Percentiles rank a stretch among this genome's conserved stretches.
phyloP scores from a whole-genome alignment of 345 rosid species.

The Linum usitatissimum region DNA sequence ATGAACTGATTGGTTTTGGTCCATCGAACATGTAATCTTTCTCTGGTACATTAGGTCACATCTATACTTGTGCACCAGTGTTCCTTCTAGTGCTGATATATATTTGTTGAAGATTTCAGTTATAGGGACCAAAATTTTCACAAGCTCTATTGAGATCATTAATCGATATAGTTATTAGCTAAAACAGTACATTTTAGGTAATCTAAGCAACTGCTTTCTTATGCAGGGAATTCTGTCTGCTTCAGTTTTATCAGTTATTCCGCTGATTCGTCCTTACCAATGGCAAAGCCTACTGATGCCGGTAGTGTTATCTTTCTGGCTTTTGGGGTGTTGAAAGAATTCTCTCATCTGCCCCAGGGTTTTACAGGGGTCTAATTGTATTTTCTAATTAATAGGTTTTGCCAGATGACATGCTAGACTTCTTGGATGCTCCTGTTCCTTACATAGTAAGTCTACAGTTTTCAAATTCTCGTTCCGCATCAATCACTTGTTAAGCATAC shows the following conservation, averaged over 20 bases:
- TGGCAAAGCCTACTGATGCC: conserved; percentile 99
- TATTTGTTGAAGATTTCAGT: neutral
- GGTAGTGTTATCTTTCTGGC: conserved; percentile 23
- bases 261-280: conserved; percentile 77
- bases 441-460: conserved; percentile 58
- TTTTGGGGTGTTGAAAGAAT: conserved; percentile 1
- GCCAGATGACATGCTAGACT: conserved; percentile 93
- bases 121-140: neutral
- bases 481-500: neutral
- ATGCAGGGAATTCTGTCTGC: conserved; percentile 81
- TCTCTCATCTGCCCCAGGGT: neutral
- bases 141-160: neutral
- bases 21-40: neutral
- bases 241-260: conserved; percentile 57
- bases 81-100: neutral
- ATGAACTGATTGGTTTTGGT: neutral
- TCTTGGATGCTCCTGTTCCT: conserved; percentile 95
- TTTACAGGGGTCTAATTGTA: conserved; percentile 11
- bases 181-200: neutral
- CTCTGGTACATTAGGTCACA: neutral
- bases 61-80: neutral
- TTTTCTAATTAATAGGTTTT: conserved; percentile 49
- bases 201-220: conserved; percentile 8
- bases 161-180: neutral
- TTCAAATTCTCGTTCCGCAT: neutral